A percentile compares a stretch with the other conserved stretches of the same genome.
Conservation (phyloP, 768 basidiomycete species). For the Suillus paluster region DNA sequence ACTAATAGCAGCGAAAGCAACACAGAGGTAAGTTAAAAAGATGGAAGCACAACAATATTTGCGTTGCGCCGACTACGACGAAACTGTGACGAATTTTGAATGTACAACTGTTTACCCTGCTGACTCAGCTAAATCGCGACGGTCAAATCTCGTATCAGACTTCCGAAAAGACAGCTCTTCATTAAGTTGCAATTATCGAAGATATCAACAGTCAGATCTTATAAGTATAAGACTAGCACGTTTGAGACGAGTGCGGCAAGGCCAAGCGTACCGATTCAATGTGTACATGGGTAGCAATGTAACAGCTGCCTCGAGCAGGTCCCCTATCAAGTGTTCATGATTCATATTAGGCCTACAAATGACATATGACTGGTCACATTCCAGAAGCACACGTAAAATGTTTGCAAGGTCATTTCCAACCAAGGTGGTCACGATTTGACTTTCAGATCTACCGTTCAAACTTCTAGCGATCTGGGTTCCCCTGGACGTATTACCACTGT, state of each 20-base stretch:
- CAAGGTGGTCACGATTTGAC: not conserved
- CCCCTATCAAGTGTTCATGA: not conserved
- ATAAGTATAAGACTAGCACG: not conserved
- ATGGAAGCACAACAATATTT: not conserved
- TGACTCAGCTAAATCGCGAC: not conserved
- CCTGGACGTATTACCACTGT: not conserved
- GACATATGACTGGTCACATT: not conserved
- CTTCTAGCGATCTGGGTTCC: not conserved
- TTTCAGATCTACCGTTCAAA: constrained; percentile 4
- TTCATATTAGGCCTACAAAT: not conserved
- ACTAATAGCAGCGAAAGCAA: constrained; percentile 11
- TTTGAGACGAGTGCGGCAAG: not conserved
- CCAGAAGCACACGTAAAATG: constrained; percentile 16
- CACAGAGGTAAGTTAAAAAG: not conserved
- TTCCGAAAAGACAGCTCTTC: not conserved
- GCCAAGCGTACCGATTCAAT: not conserved
- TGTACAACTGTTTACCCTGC: constrained; percentile 4
- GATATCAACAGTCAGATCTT: not conserved
- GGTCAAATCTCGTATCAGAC: no score
- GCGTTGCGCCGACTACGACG: not conserved
- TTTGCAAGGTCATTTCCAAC: constrained; percentile 2
- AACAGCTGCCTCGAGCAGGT: not conserved
- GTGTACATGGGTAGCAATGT: not conserved
- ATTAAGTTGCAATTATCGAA: not conserved
- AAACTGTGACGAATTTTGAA: constrained; percentile 5